Base-by-base conservation (phyloP, 495 filamentous ascomycete genomes). In the Talaromyces liani region DNA sequence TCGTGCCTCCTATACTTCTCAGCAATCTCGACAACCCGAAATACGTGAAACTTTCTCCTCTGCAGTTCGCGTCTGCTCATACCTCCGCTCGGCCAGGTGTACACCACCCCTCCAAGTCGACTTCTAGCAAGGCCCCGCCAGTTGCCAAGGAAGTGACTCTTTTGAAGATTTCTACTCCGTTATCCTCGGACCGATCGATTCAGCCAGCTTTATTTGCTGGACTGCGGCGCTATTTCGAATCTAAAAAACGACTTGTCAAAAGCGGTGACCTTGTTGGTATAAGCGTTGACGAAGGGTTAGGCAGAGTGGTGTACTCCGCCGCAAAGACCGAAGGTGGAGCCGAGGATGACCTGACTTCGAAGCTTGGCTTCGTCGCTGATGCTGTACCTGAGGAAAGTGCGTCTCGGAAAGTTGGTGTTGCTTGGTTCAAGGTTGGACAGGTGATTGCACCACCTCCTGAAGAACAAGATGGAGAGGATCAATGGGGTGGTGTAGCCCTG, bases 81-180 rank as follows among this genome's bases (percentile, higher is more conserved):
- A 68, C 66, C 7, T 55, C 68, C 0, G 56, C 75, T 1, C 79
- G 78, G 57, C 59, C 75, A 16, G 75, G 75, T 10, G 66, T 72
- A 22, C 64, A 78, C 49, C 74, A 74, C 20, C 72, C 75, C 27
- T 75, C 79, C 67, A 82, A 86, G 62, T 77, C 80, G 58, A 77
- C 73, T 29, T 77, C 86, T 1, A 65, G 64, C 18, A 82, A 81
- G n/a, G 84, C 79, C 45, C 94, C 95, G 0, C 95, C 92, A 2
- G 81, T 88, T 62, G 95, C 94, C 16, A 91, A 91, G 65, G 93
- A 98, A 71, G 87, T 98, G 29, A 96, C 90, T 1, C 73, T 98
- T n/a, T 81, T 91, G 53, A 94, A 96, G 65, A 83, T 98, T 47
- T 88, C 91, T 7, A 97, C 92, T 0, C 95, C 94, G 0, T 74